phyloP scores from a whole-genome alignment of 805 yeast genomes.

The Ogataea allantospora region DNA sequence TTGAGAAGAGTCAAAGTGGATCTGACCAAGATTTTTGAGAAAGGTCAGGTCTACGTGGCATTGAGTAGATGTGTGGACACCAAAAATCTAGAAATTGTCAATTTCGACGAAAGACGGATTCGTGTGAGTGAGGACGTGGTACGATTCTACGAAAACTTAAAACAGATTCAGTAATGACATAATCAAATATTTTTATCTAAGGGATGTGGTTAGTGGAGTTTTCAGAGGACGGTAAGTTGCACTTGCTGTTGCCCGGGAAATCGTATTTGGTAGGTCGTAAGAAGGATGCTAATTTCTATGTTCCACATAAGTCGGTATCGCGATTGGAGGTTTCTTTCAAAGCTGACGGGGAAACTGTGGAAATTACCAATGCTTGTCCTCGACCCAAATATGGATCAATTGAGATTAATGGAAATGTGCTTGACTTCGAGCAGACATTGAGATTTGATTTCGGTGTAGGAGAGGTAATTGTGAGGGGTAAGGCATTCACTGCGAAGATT shows the following conservation, averaged over 20 bases:
- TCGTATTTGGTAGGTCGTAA: slow-evolving; percentile 15
- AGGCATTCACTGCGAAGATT: slow-evolving; percentile 6
- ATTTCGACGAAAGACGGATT: slow-evolving; percentile 59
- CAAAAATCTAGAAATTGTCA: slow-evolving; percentile 61
- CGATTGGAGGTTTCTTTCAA: slow-evolving; percentile 13
- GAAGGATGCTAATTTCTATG: slow-evolving; percentile 15
- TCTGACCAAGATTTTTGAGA: slow-evolving; percentile 63
- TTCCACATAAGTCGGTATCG: slow-evolving; percentile 15
- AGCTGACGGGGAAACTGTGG: slow-evolving; percentile 4
- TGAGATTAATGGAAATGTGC: slow-evolving; percentile 9
- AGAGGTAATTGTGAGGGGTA: slow-evolving; percentile 9
- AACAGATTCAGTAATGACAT: slow-evolving; percentile 14
- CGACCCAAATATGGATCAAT: slow-evolving; percentile 11
- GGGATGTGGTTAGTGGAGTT: slow-evolving; percentile 17
- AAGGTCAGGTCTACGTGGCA: slow-evolving; percentile 84
- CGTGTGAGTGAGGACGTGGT: slow-evolving; percentile 59
- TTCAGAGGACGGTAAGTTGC: slow-evolving; percentile 5
- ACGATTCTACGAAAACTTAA: slow-evolving; percentile 54
- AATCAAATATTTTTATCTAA: not conserved
- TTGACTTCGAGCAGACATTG: slow-evolving; percentile 8
- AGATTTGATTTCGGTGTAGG: slow-evolving; percentile 1
- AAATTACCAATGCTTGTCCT: slow-evolving; percentile 12
- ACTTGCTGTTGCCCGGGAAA: slow-evolving; percentile 9
- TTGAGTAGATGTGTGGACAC: slow-evolving; percentile 72
- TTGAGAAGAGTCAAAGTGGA: slow-evolving; percentile 69